Evolutionary conservation across 495 filamentous ascomycete genomes (phyloP), one percentile per base, ranked within the genome.

Genomic region (Penicillium egyptiacum): DNA sequence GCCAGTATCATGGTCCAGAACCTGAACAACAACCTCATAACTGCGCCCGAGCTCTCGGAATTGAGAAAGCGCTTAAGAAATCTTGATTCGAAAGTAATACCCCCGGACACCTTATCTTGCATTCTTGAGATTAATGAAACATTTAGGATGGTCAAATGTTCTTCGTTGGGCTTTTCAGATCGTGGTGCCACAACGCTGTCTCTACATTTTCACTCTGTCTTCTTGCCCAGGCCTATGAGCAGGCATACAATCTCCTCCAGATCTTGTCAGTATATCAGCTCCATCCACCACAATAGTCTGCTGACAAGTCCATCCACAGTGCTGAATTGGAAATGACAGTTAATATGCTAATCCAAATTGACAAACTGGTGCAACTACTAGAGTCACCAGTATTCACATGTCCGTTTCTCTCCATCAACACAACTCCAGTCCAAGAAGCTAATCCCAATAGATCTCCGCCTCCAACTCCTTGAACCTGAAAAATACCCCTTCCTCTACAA

Each of bases 1-100:
- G 92, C 95, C 17, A 96, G 92, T 61, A 99, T 98, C 63, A 99
- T 99, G 95, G 91, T 99, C 25, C 95, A 98, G 66, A 97, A 98
- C 70, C 79, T 99, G 43, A 99, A 99, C 73, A 99, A 99, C 65
- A 99, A 98, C 61, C 82, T 99, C 19, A 98, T 98, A 61, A 99
- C 95, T 11, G 95, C 95, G 0, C 95, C 95, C 0, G 92, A 99
- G 67, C 79, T 99, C 31, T 85, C 90, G 0, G 95, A 96, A 50
- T 77, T 99, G 43, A 83, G 95, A 44, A 96, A 96, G 70, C 81
- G 94, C 19, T 78, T 99, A 46, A 82, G 93, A 26, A 98, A 94
- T 67, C 78, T 96, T 11, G 94, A 98, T 68, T 89, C 89, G 0
- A 89, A 85, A 72, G 90, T 90, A 73, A 58, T 55, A 41, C 19